phyloP scores from a whole-genome alignment of 2,329 filamentous ascomycete genomes.

The Madurella fahalii region DNA sequence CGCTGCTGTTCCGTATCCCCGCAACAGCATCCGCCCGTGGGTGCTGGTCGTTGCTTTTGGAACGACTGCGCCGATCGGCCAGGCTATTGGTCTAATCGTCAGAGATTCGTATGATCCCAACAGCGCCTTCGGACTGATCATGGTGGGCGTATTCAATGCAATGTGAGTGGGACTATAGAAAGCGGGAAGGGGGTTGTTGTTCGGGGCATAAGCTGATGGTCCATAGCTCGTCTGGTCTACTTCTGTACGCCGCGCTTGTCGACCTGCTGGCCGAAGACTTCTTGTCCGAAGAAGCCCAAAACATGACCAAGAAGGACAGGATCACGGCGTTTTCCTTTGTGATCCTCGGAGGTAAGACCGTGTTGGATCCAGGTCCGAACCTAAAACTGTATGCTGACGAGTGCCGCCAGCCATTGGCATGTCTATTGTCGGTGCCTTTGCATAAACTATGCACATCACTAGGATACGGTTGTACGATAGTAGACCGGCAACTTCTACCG shows the following conservation, averaged over 20 bases:
- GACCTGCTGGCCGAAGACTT: slow-evolving; percentile 64
- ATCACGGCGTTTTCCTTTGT: slow-evolving; percentile 50
- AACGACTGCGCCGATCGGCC: slow-evolving; percentile 60
- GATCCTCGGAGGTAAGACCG: slow-evolving; percentile 44
- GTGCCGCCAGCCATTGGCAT: slow-evolving; percentile 38
- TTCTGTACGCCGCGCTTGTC: slow-evolving; percentile 60
- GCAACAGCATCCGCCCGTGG: slow-evolving; percentile 56
- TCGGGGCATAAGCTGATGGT: background rate
- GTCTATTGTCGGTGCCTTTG: slow-evolving; percentile 46
- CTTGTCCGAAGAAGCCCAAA: slow-evolving; percentile 53
- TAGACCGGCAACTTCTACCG: background rate
- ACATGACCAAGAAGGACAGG: slow-evolving; percentile 50
- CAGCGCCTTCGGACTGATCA: slow-evolving; percentile 59
- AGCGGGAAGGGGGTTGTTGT: background rate
- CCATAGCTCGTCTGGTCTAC: slow-evolving; percentile 52
- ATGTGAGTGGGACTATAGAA: slow-evolving; percentile 42
- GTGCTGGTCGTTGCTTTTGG: slow-evolving; percentile 59
- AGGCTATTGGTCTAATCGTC: slow-evolving; percentile 58
- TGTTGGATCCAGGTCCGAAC: too few relatives aligned
- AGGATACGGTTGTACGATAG: background rate
- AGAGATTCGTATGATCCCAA: slow-evolving; percentile 58
- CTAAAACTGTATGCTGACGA: slow-evolving; percentile 10
- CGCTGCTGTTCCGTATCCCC: slow-evolving; percentile 59
- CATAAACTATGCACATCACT: slow-evolving; percentile 28
- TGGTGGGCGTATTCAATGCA: slow-evolving; percentile 62